A percentile compares a stretch with the other conserved stretches of the same genome.
Evolutionary conservation across 192 early-diverging fungal genomes (phyloP).

Genomic region (Cladochytrium replicatum): DNA sequence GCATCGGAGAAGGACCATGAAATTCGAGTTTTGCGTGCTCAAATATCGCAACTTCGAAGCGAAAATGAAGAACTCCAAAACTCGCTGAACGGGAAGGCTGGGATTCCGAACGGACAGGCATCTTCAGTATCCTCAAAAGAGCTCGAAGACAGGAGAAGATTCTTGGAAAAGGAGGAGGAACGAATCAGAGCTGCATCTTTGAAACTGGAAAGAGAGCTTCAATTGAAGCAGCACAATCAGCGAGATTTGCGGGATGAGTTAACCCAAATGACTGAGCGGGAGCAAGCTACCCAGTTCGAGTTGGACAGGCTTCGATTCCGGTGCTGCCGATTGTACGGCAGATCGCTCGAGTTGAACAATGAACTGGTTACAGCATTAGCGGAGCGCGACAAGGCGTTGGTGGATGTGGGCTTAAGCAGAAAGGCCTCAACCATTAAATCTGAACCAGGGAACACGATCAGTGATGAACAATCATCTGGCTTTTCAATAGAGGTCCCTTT

Average conservation of each 20-base stretch:
- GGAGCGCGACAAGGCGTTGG: constrained; percentile 21
- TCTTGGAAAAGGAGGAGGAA: too few relatives aligned
- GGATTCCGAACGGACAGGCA: background rate
- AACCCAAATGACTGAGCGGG: constrained; percentile 4
- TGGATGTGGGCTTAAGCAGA: constrained; percentile 27
- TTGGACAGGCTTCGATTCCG: constrained; percentile 24
- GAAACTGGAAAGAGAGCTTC: constrained; percentile 19
- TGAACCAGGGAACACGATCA: too few relatives aligned
- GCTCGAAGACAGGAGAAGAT: too few relatives aligned
- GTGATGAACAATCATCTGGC: too few relatives aligned
- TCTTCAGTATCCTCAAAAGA: background rate
- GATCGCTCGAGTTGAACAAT: constrained; percentile 6
- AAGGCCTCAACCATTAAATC: too few relatives aligned
- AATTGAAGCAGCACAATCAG: constrained; percentile 22
- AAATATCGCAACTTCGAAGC: constrained; percentile 28
- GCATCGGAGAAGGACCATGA: constrained; percentile 24
- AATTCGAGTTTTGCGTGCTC: constrained; percentile 24
- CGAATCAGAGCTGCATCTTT: too few relatives aligned
- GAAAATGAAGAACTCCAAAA: constrained; percentile 27
- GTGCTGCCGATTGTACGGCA: constrained; percentile 21
- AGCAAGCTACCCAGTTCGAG: constrained; percentile 16
- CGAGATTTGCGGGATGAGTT: constrained; percentile 20
- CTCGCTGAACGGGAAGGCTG: background rate
- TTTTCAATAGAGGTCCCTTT: too few relatives aligned
- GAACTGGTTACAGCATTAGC: constrained; percentile 12